phyloP scores from a whole-genome alignment of 2,329 filamentous ascomycete species.

The Fragosphaeria purpurea region DNA sequence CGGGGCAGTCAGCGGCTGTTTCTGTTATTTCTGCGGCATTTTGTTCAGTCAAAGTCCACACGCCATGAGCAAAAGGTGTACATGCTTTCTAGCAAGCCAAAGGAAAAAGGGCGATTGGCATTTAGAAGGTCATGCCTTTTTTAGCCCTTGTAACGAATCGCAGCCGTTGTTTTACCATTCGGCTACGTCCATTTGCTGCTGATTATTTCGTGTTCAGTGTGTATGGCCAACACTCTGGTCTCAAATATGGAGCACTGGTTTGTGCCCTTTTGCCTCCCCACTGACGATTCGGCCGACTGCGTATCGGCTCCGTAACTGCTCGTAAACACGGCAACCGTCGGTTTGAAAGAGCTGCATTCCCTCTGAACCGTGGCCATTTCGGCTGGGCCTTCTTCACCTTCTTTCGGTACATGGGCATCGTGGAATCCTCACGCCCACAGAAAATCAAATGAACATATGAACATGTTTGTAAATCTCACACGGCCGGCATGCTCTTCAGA shows the following conservation, averaged over 20 bases:
- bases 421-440: no score
- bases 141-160: slow-evolving; percentile 5
- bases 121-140: no score
- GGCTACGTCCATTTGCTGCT: slow-evolving; percentile 2
- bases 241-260: neutral
- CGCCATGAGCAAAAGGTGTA: neutral
- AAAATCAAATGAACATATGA: no score
- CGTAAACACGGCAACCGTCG: slow-evolving; percentile 8
- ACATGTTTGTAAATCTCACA: no score
- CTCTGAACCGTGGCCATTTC: no score
- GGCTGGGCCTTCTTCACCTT: no score
- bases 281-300: neutral
- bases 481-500: no score
- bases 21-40: slow-evolving; percentile 7
- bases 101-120: no score
- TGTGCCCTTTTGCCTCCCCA: neutral
- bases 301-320: neutral
- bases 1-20: slow-evolving; percentile 1
- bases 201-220: neutral
- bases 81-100: no score
- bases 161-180: slow-evolving; percentile 8
- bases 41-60: slow-evolving; percentile 7
- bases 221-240: neutral
- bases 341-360: no score
- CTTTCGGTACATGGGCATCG: no score